Evolutionary conservation across 345 rosid species (phyloP), one percentile per base, ranked within the genome.

Genomic region (Brassica nigra): DNA sequence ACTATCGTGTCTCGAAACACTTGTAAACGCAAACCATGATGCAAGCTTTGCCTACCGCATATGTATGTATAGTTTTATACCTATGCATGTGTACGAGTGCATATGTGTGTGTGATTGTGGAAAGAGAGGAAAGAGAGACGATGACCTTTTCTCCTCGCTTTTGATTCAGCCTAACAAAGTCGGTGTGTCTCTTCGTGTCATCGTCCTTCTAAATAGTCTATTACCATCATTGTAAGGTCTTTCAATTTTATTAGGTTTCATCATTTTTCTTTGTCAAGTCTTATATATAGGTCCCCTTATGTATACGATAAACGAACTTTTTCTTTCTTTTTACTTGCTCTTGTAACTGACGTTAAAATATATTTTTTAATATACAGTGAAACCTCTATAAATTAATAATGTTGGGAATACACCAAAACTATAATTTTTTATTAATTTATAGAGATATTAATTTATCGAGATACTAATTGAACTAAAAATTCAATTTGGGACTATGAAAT

Each of bases 21-120:
- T 79, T 65, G 70, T 68, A 47, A 79, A 79, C 78, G 82, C 82
- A 79, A 68, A 66, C 78, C 66, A 79, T 74, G 78, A 73, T 79
- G 74, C 33, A 79, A 73, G 70, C 42, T 68, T 79, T 65, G 39
- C 61, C 7, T 33, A 59, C 62, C 42, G 31, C 36, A 59, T 12
- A 29, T 9, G 6, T 29, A 31, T 29, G 6, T 37, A 55, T 39
- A 39, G 28, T n/a, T 79, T 31, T 31, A 74, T 68, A 68, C 59
- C 12, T 39, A 39, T 4, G 52, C 44, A 68, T 58, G 37, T 65
- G 30, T 39, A 36, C 37, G 0, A 31, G 10, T 57, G 30, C 5
- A 4, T 14, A 4, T 49, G 9, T 77, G 73, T 78, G 59, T 62
- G 78, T 44, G 63, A 64, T 68, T 68, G 74, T 79, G 65, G 74